Conservation (phyloP, 176 grass and related monocot species). For the Olyra latifolia region DNA sequence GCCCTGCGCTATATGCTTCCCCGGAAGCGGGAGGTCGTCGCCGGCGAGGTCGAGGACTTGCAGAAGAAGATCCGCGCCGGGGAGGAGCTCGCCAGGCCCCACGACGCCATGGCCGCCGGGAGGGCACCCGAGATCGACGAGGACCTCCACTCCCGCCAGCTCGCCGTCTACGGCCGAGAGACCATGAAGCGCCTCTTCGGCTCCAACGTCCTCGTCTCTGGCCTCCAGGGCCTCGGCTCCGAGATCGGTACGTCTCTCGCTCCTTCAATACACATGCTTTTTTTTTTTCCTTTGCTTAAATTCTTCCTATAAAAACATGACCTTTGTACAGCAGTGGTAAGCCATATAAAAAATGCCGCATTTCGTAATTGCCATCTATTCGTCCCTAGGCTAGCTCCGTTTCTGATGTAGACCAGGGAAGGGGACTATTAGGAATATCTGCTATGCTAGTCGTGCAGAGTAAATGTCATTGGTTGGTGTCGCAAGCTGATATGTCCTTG, state of each 20-base stretch:
- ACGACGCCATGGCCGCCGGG: conserved; percentile 13
- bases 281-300: not conserved
- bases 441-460: not conserved
- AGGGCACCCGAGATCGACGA: conserved; percentile 69
- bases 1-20: conserved; percentile 69
- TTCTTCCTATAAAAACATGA: not conserved
- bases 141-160: conserved; percentile 85
- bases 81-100: too few relatives aligned
- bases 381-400: not conserved
- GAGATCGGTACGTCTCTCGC: conserved; percentile 74
- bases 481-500: not conserved
- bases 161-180: conserved; percentile 83
- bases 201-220: conserved; percentile 85
- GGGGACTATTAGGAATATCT: not conserved
- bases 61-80: conserved; percentile 52
- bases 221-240: conserved; percentile 70
- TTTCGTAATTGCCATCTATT: not conserved
- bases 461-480: not conserved
- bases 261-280: not conserved
- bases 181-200: conserved; percentile 91
- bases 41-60: conserved; percentile 63
- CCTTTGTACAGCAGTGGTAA: not conserved
- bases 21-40: conserved; percentile 48
- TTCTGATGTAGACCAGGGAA: not conserved
- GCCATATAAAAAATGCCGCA: too few relatives aligned